A percentile compares a stretch with the other conserved stretches of the same genome.
phyloP scores from a whole-genome alignment of 768 basidiomycete species.

The Dentipellis sp. region DNA sequence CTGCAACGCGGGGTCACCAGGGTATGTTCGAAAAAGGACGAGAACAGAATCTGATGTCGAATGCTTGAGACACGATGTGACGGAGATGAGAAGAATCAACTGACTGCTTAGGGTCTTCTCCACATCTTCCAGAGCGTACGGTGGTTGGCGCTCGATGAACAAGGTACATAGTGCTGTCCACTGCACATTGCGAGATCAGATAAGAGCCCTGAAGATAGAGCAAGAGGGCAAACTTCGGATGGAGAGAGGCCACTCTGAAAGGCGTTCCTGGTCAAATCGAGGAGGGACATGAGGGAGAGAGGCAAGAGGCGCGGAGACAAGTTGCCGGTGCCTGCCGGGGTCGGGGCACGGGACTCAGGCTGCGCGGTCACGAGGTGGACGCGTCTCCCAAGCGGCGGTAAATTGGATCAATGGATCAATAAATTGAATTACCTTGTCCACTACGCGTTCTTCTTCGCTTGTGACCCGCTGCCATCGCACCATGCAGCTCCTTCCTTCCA shows the following conservation, averaged over 20 bases:
- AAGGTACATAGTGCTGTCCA: conserved; percentile 62
- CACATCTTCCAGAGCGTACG: conserved; percentile 32
- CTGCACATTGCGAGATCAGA: conserved; percentile 26
- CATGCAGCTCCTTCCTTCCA: no score
- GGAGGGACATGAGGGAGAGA: conserved; percentile 44
- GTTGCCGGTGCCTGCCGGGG: no score
- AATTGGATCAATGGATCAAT: no score
- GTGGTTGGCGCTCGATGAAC: conserved; percentile 41
- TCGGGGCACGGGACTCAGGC: no score
- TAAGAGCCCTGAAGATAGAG: not conserved
- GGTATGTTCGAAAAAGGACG: conserved; percentile 54
- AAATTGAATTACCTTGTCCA: no score
- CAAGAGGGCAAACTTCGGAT: conserved; percentile 39
- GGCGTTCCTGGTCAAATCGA: conserved; percentile 61
- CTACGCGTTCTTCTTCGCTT: no score
- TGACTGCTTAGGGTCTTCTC: conserved; percentile 56
- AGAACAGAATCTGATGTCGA: conserved; percentile 52
- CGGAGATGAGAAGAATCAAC: conserved; percentile 14
- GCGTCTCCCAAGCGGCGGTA: no score
- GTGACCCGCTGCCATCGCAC: no score
- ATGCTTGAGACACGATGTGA: no score
- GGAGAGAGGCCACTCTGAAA: conserved; percentile 64
- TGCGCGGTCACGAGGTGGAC: no score
- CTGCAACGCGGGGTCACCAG: conserved; percentile 60
- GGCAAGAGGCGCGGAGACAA: no score